A percentile compares a stretch with the other conserved stretches of the same genome.
phyloP scores from a whole-genome alignment of 352 stramenopile genomes.

The Phytophthora lateralis region DNA sequence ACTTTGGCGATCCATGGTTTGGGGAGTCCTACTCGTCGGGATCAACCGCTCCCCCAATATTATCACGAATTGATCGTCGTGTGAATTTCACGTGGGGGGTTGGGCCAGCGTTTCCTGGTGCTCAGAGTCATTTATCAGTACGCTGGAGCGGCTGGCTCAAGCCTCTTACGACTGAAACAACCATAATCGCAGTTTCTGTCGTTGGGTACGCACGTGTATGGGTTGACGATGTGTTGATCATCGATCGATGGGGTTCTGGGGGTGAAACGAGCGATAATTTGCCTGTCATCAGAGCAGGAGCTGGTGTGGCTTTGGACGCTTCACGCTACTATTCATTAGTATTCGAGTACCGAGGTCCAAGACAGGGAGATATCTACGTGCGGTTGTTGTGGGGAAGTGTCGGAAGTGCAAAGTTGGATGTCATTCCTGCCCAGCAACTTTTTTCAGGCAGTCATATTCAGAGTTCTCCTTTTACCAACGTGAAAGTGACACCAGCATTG shows the following conservation, averaged over 20 bases:
- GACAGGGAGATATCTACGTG: constrained; percentile 41
- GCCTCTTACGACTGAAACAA: constrained; percentile 40
- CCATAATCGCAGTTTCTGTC: constrained; percentile 50
- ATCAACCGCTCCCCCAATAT: constrained; percentile 3
- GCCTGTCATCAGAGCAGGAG: constrained; percentile 17
- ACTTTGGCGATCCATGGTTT: constrained; percentile 72
- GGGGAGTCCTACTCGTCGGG: constrained; percentile 17
- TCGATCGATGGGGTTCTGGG: constrained; percentile 64
- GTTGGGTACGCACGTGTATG: constrained; percentile 69
- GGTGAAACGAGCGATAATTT: constrained; percentile 28
- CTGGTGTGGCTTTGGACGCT: constrained; percentile 38
- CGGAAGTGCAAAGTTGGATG: constrained; percentile 38
- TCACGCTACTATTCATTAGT: constrained; percentile 54
- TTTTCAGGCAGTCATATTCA: constrained; percentile 58
- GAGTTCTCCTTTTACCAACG: constrained; percentile 52
- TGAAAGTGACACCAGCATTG: constrained; percentile 42
- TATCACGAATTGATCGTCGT: constrained; percentile 62
- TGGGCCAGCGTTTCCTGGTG: constrained; percentile 50
- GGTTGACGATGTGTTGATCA: constrained; percentile 61
- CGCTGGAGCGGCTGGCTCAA: constrained; percentile 77
- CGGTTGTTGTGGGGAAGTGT: constrained; percentile 52
- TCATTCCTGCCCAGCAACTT: constrained; percentile 49
- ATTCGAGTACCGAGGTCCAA: constrained; percentile 66
- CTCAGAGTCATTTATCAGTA: constrained; percentile 60
- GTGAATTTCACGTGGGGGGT: constrained; percentile 79